phyloP scores from a whole-genome alignment of 83 land plant species.

The Larix sibirica region DNA sequence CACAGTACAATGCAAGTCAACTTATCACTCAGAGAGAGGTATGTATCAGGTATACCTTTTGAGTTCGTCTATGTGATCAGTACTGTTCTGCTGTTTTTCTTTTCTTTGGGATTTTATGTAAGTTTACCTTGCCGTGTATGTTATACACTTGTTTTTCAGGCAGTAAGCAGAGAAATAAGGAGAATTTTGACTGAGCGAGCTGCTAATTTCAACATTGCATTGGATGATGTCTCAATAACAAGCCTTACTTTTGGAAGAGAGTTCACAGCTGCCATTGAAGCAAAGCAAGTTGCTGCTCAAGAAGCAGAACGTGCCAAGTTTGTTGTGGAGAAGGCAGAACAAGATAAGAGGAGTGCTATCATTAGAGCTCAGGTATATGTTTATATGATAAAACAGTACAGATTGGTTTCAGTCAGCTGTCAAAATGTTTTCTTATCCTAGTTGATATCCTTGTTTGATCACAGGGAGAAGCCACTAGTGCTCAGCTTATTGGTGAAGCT shows the following conservation, averaged over 20 bases:
- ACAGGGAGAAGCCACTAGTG: constrained; percentile 97
- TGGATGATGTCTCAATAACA: constrained; percentile 93
- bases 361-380: constrained; percentile 82
- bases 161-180: constrained; percentile 88
- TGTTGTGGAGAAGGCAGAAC: constrained; percentile 93
- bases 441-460: constrained; percentile 2
- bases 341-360: constrained; percentile 87
- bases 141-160: constrained; percentile 30
- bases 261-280: constrained; percentile 92
- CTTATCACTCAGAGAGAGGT: constrained; percentile 99
- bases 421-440: not conserved
- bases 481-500: constrained; percentile 85
- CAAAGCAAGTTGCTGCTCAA: constrained; percentile 95
- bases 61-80: not conserved
- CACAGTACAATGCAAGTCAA: constrained; percentile 98
- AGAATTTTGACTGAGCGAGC: constrained; percentile 76
- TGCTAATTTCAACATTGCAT: constrained; percentile 70
- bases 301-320: constrained; percentile 94
- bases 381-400: constrained; percentile 5
- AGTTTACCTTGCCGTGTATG: not conserved
- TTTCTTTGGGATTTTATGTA: too few species aligned
- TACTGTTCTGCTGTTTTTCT: not conserved
- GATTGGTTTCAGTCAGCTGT: not conserved
- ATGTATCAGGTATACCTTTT: not conserved
- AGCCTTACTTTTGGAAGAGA: constrained; percentile 85